These are phyloP conservation scores for Arbutus unedo DNA, from an alignment of 148 eudicot genomes.

Conservation along the genomic window DNA sequence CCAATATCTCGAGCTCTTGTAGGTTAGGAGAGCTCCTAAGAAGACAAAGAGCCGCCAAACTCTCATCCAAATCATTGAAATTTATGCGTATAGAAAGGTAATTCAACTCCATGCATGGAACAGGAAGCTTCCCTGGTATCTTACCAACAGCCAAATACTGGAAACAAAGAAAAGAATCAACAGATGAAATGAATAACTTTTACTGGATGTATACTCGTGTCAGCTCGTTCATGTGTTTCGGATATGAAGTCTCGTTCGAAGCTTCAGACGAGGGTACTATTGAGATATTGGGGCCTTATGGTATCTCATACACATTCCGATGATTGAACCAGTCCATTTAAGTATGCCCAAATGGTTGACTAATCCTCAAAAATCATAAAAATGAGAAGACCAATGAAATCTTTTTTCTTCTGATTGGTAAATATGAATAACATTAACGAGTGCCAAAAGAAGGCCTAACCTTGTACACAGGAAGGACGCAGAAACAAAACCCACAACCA, in stretches of 20 bases:
- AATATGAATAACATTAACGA: neutral
- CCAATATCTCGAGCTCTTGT: constrained; percentile 76
- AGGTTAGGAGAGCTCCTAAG: constrained; percentile 73
- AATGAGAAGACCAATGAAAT: neutral
- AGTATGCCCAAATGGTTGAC: neutral
- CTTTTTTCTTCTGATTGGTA: neutral
- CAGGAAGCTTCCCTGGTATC: constrained; percentile 58
- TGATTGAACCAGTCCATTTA: neutral
- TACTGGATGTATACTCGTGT: too few species aligned
- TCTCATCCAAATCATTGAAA: constrained; percentile 59
- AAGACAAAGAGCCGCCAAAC: constrained; percentile 58
- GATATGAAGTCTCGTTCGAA: too few species aligned
- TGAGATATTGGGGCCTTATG: too few species aligned
- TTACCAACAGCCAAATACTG: constrained; percentile 69
- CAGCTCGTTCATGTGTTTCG: too few species aligned
- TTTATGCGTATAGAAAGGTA: constrained; percentile 71
- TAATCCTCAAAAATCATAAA: neutral
- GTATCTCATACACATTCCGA: too few species aligned
- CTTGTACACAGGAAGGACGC: neutral
- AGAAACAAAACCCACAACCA: neutral
- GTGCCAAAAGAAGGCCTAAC: neutral
- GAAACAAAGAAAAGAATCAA: constrained; percentile 16
- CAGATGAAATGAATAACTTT: neutral
- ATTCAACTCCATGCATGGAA: constrained; percentile 50
- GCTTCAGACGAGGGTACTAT: too few species aligned